phyloP scores from a whole-genome alignment of 306 rosid species.

The Gastrolobium bilobum region DNA sequence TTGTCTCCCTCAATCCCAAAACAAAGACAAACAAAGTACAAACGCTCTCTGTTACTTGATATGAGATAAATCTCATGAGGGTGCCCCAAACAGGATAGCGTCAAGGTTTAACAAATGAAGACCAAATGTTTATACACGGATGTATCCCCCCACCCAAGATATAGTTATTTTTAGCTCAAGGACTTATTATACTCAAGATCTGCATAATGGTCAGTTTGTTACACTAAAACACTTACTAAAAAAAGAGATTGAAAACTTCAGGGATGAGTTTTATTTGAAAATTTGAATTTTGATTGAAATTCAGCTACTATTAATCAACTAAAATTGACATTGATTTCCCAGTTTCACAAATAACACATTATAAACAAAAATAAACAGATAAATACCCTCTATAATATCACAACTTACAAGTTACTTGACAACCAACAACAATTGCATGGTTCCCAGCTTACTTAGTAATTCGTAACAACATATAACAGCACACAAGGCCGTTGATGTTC shows the following conservation, averaged over 20 bases:
- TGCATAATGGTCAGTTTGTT: background rate
- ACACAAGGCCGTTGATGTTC: background rate
- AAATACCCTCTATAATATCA: background rate
- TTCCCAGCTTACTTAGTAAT: conserved; percentile 1
- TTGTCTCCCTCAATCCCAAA: conserved; percentile 6
- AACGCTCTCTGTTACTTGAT: conserved; percentile 9
- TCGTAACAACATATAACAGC: background rate
- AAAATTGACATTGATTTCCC: background rate
- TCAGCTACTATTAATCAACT: background rate
- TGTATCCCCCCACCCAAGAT: conserved; percentile 19
- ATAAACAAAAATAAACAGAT: background rate
- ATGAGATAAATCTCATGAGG: conserved; percentile 18
- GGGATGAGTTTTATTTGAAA: background rate
- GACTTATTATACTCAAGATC: background rate
- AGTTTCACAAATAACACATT: conserved; percentile 30
- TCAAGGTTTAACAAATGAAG: background rate
- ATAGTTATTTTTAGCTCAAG: background rate
- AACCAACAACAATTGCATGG: background rate
- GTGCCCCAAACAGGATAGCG: conserved; percentile 16
- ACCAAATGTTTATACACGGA: background rate
- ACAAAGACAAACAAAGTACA: background rate
- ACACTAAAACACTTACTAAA: background rate
- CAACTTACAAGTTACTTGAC: background rate
- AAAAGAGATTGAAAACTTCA: background rate
- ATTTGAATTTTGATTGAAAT: background rate